A percentile compares a stretch with the other conserved stretches of the same genome.
These are phyloP conservation scores for Lasiodiplodia sp. DNA, from an alignment of 2,329 filamentous ascomycete species.

Conservation along the genomic window DNA sequence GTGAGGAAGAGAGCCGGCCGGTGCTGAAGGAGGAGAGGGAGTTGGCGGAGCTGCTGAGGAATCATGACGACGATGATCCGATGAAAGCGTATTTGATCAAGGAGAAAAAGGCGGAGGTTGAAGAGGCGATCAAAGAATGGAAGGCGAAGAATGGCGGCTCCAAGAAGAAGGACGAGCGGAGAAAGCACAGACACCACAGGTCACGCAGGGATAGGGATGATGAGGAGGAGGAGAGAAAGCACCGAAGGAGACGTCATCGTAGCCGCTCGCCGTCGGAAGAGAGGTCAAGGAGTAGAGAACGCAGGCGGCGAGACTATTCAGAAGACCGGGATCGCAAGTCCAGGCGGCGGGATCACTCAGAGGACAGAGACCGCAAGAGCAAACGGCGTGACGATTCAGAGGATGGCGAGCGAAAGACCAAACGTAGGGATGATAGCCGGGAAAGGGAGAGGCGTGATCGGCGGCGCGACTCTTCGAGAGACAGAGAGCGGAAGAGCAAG, in stretches of 20 bases:
- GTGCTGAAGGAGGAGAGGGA: conserved; percentile 84
- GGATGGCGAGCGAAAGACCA: neutral
- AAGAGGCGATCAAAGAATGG: conserved; percentile 68
- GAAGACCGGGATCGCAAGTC: conserved; percentile 1
- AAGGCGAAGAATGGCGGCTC: conserved; percentile 52
- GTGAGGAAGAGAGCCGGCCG: conserved; percentile 59
- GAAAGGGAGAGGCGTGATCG: conserved; percentile 5
- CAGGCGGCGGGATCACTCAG: neutral
- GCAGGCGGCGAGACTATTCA: conserved; percentile 5
- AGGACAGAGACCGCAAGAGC: neutral
- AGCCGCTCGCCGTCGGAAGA: conserved; percentile 23
- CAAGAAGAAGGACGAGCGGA: conserved; percentile 21
- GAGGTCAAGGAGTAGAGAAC: conserved; percentile 17
- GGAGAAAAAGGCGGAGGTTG: conserved; percentile 89
- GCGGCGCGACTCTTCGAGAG: neutral
- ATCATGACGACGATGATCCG: conserved; percentile 94
- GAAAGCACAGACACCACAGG: conserved; percentile 23
- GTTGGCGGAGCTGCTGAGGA: conserved; percentile 73
- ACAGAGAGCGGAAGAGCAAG: conserved; percentile 4
- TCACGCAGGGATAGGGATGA: conserved; percentile 18
- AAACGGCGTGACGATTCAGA: neutral
- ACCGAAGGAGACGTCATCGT: conserved; percentile 15
- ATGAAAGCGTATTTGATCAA: conserved; percentile 93
- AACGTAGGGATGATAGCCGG: neutral
- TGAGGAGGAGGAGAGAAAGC: conserved; percentile 12